These are phyloP conservation scores for Bromus sterilis DNA, from an alignment of 176 grass and related monocot species.

Conservation along the genomic window DNA sequence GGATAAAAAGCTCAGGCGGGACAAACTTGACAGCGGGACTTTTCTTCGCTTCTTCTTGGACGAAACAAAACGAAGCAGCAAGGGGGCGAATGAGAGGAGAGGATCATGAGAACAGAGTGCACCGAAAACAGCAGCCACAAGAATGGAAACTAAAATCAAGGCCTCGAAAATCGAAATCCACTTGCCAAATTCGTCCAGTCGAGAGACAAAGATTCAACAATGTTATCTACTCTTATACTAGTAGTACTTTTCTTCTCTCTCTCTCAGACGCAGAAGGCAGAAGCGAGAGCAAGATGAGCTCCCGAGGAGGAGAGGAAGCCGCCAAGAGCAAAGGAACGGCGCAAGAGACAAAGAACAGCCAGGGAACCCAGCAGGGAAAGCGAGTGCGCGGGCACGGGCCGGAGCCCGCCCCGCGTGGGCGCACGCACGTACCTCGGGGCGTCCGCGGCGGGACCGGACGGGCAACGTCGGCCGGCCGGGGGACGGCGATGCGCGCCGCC, in stretches of 20 bases:
- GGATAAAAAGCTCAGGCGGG: background rate
- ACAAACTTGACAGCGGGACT: background rate
- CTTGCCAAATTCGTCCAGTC: background rate
- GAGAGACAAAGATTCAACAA: background rate
- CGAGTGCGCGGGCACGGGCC: background rate
- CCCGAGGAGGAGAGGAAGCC: background rate
- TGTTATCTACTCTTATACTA: too few species aligned
- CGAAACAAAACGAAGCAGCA: background rate
- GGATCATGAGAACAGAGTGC: background rate
- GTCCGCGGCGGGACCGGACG: background rate
- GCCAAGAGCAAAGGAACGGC: background rate
- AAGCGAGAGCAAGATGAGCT: background rate
- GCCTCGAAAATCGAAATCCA: background rate
- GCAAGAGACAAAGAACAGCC: background rate
- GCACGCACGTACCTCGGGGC: constrained; percentile 13
- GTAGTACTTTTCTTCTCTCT: too few species aligned
- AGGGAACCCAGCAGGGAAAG: background rate
- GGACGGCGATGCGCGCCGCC: background rate
- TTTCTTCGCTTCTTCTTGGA: background rate
- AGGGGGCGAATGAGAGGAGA: background rate
- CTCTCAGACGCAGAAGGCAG: background rate
- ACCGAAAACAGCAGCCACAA: background rate
- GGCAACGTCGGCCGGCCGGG: background rate
- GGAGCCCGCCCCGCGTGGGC: background rate
- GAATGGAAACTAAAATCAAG: too few species aligned